phyloP scores from a whole-genome alignment of 202 grass and related monocot species.

The Bolboschoenoplectus hybrid region DNA sequence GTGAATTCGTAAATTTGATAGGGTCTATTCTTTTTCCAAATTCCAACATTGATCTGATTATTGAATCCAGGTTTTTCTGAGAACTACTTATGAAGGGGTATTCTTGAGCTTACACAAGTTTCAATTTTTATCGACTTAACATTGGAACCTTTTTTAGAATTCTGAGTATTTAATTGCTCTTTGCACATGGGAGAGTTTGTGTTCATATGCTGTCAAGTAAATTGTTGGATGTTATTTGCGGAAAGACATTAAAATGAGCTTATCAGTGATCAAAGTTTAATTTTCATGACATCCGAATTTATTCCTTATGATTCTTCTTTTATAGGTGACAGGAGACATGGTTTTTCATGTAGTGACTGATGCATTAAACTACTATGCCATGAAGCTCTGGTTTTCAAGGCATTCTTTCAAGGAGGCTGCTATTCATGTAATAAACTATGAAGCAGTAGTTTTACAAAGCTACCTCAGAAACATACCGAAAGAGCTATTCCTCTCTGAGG shows the following conservation, averaged over 20 bases:
- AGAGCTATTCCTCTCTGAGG: slow-evolving; percentile 75
- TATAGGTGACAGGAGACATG: slow-evolving; percentile 68
- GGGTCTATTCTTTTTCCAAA: background rate
- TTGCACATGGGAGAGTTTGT: background rate
- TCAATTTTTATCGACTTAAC: background rate
- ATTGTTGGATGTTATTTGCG: slow-evolving; percentile 13
- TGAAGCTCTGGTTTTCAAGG: slow-evolving; percentile 91
- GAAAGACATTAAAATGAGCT: background rate
- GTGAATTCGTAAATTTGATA: background rate
- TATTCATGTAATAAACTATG: slow-evolving; percentile 85
- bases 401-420: slow-evolving; percentile 70
- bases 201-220: background rate
- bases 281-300: slow-evolving; percentile 23
- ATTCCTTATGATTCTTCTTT: slow-evolving; percentile 37
- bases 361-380: slow-evolving; percentile 85
- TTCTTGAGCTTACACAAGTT: slow-evolving; percentile 1
- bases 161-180: background rate
- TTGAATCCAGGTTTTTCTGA: background rate
- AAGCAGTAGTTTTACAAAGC: slow-evolving; percentile 63
- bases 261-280: background rate
- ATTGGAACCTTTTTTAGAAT: background rate
- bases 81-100: background rate
- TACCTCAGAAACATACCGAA: slow-evolving; percentile 51
- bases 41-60: background rate
- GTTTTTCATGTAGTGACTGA: slow-evolving; percentile 88